phyloP scores from a whole-genome alignment of 805 yeast genomes.

The Yarrowia deformans region DNA sequence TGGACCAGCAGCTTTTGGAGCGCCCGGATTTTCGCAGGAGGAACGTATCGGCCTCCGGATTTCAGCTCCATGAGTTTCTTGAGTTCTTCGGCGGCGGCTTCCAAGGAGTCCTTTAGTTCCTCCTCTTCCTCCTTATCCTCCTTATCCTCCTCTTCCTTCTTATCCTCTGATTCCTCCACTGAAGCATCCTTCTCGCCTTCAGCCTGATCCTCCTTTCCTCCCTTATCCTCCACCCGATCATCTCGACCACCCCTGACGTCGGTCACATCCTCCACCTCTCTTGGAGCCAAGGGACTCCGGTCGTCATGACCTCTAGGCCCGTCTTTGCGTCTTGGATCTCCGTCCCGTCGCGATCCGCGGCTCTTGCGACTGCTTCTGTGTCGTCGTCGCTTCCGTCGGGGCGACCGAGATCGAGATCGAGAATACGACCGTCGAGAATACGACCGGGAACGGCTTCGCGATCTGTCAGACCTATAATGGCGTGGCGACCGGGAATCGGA shows the following conservation, averaged over 20 bases:
- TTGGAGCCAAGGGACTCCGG: neutral
- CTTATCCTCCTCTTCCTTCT: no score
- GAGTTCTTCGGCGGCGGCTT: slow-evolving; percentile 16
- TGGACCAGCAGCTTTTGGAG: slow-evolving; percentile 52
- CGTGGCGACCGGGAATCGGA: neutral
- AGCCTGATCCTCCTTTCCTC: neutral
- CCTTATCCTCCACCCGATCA: no score
- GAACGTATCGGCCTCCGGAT: slow-evolving; percentile 60
- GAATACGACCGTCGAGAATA: neutral
- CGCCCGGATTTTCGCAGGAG: slow-evolving; percentile 60
- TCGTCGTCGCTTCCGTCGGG: slow-evolving; percentile 3
- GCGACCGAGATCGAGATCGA: slow-evolving; percentile 10
- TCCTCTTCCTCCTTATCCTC: neutral
- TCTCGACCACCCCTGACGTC: no score
- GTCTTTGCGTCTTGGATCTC: slow-evolving; percentile 5
- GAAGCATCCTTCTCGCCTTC: neutral
- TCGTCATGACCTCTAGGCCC: slow-evolving; percentile 12
- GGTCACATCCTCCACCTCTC: slow-evolving; percentile 15
- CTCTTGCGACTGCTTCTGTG: slow-evolving; percentile 17
- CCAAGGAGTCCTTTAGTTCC: neutral
- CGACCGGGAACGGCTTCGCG: neutral
- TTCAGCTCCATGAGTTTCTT: slow-evolving; percentile 45
- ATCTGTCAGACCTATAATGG: neutral
- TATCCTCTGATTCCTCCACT: neutral
- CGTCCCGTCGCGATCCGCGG: neutral